Conservation (phyloP, 108 stramenopile genomes). For the Mediolabrus comicus region DNA sequence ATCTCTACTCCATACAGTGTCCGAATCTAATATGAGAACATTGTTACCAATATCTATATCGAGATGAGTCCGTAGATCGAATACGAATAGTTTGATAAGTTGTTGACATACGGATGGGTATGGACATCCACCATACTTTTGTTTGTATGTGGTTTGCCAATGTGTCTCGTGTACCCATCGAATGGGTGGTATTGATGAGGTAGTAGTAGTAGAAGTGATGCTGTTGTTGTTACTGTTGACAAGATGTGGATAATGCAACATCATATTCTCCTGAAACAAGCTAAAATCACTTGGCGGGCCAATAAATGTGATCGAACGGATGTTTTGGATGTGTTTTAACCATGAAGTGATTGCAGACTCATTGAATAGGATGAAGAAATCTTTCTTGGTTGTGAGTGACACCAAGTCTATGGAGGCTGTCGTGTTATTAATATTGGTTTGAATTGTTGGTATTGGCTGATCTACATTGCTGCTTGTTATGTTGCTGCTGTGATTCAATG, state of each 20-base stretch:
- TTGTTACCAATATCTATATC: constrained; percentile 15
- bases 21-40: constrained; percentile 28
- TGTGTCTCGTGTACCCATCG: constrained; percentile 40
- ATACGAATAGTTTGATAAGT: constrained; percentile 32
- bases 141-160: constrained; percentile 19
- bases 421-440: not conserved
- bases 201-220: no score
- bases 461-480: no score
- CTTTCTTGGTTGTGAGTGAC: constrained; percentile 23
- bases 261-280: constrained; percentile 14
- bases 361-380: constrained; percentile 36
- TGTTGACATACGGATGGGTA: constrained; percentile 28
- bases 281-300: constrained; percentile 21
- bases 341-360: constrained; percentile 34
- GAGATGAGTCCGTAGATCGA: constrained; percentile 24
- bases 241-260: constrained; percentile 13
- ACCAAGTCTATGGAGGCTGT: constrained; percentile 32
- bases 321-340: constrained; percentile 33
- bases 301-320: constrained; percentile 38
- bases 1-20: constrained; percentile 37
- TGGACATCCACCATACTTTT: constrained; percentile 10
- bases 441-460: not conserved
- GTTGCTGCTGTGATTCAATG: not conserved
- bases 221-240: not conserved
- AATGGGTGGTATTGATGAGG: no score